phyloP scores from a whole-genome alignment of 2,329 filamentous ascomycete genomes.

The Decorospora gaudefroyi region DNA sequence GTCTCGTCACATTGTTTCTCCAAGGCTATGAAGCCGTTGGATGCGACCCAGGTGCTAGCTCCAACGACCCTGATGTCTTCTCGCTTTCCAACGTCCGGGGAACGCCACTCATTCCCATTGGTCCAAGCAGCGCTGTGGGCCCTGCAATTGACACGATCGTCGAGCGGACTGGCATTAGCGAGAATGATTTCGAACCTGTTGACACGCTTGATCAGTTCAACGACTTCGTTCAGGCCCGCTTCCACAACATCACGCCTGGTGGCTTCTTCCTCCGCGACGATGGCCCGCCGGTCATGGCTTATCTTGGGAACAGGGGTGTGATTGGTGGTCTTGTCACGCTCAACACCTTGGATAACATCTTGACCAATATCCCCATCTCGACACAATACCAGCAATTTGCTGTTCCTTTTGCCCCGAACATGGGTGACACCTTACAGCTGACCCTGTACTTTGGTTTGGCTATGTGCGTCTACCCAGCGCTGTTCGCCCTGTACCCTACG shows the following conservation, averaged over 20 bases:
- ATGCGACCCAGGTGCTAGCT: constrained; percentile 49
- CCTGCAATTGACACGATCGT: constrained; percentile 35
- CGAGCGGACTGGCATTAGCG: constrained; percentile 29
- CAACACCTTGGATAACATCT: constrained; percentile 84
- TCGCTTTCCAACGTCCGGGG: constrained; percentile 31
- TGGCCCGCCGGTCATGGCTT: constrained; percentile 68
- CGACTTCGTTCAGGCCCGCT: constrained; percentile 64
- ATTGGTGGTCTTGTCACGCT: constrained; percentile 73
- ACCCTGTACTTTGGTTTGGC: constrained; percentile 81
- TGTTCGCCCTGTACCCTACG: constrained; percentile 90
- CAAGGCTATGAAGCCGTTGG: constrained; percentile 58
- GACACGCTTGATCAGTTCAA: constrained; percentile 71
- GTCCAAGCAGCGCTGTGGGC: constrained; percentile 46
- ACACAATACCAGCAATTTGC: constrained; percentile 77
- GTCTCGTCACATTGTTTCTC: constrained; percentile 77
- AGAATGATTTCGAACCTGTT: constrained; percentile 56
- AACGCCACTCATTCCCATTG: constrained; percentile 47
- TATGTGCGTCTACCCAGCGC: constrained; percentile 77
- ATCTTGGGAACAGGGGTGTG: constrained; percentile 67
- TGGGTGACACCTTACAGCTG: constrained; percentile 75
- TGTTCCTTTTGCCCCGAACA: constrained; percentile 68
- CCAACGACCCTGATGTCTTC: constrained; percentile 40
- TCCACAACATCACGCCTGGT: constrained; percentile 72
- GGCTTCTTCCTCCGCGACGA: constrained; percentile 75
- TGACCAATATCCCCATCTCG: constrained; percentile 70